Base-by-base conservation (phyloP, 768 basidiomycete species). In the Lentinula aciculospora region DNA sequence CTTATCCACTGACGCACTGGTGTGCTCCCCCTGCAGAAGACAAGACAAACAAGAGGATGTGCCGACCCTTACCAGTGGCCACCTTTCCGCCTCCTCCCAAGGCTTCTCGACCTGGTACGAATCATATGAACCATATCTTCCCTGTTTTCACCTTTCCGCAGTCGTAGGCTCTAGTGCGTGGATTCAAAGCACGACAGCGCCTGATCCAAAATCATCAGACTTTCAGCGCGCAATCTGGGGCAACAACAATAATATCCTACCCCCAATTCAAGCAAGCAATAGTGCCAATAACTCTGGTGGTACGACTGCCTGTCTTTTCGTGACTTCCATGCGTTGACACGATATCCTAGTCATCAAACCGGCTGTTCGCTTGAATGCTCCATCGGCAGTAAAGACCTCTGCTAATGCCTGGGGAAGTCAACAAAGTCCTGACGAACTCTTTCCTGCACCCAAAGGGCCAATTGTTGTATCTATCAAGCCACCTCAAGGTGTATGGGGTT, bases 91-190 rank as follows among this genome's bases (percentile, higher is more conserved):
- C 54, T 19, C 54, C 54, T n/a, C 17, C 19, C 4, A 55, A 45
- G n/a, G 15, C 54, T 44, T 28, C 28, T 31, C 29, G n/a, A 31
- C 54, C 54, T 19, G 54, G 54, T 55, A 34, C 13, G 31, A 4
- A 15, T 15, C 9, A 25, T 39, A 8, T 40, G 8, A 28, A 4
- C 15, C 39, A 39, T 39, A 23, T 31, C 15, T 31, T 17, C 40
- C 10, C 17, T 34, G n/a, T 55, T 40, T 37, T 54, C 37, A 54
- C 13, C 13, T 42, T 25, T 19, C n/a, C 15, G 28, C 28, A 55
- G 54, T 55, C 27, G 54, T 55, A 21, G 54, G 54, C 13, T 55
- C 54, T 23, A 36, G n/a, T 23, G 54, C 40, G 7, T 55, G 40
- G 39, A 25, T 32, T 8, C 27, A 46, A 17, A 34, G 40, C 28